Evolutionary conservation across 176 grass and related monocot species (phyloP), one percentile per base, ranked within the genome.

Genomic region (Chrysopogon serrulatus): DNA sequence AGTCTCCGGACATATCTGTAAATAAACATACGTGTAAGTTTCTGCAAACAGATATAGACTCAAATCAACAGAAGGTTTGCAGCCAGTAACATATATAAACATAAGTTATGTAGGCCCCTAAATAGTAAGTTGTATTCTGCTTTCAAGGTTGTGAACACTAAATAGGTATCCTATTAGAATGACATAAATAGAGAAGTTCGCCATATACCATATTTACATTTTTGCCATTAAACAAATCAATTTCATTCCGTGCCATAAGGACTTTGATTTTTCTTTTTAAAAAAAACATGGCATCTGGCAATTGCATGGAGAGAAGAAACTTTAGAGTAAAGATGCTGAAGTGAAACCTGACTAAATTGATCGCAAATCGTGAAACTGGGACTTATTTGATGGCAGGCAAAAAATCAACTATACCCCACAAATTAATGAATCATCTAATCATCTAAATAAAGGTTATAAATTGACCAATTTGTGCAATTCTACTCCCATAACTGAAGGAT

Each of bases 1-100:
- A 94, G 97, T 86, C 91, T 90, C 84, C 97, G 83, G 71, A 96
- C 79, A 74, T 90, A 92, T 84, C 97, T 99, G 90, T 79, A 85
- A 82, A 51, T 16, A 79, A 75, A 81, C 28, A 69, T 28, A 85
- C 39, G 31, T 65, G 30, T 74, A 42, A 88, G 27, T 71, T 78
- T 8, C 19, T 54, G 44, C 62, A 54, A 75, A 53, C 69, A 43
- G 67, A 68, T 24, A 45, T 60, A 33, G 43, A 21, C 33, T 54
- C 54, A 81, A 65, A 77, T 48, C 23, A 85, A 78, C 30, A 79
- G 27, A 83, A 83, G 23, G 13, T n/a, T 34, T 54, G 40, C 31
- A 78, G 53, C 8, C 15, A 90, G 31, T 35, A 64, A 57, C n/a
- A 35, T 57, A 19, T 33, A 65, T 28, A 51, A 41, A 35, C 63